phyloP scores from a whole-genome alignment of 192 early-diverging fungal genomes.

The Linnemannia hyalina region DNA sequence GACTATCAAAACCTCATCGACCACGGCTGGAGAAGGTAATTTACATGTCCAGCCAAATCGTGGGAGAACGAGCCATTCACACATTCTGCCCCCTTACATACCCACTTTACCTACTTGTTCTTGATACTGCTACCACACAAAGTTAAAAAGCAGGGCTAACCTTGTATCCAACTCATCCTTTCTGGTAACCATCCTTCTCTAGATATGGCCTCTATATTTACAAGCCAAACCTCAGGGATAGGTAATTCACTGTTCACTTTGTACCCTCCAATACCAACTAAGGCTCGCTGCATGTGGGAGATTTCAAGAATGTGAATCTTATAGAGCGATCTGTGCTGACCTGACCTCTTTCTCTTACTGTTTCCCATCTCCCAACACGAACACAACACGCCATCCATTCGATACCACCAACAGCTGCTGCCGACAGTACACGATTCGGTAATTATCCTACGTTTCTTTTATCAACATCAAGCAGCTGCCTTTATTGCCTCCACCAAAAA shows the following conservation, averaged over 20 bases:
- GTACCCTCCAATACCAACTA: slow-evolving; percentile 16
- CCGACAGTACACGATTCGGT: slow-evolving; percentile 80
- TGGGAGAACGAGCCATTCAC: not conserved
- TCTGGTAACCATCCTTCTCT: not conserved
- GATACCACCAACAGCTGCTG: slow-evolving; percentile 70
- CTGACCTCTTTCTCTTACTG: not conserved
- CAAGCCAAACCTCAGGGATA: slow-evolving; percentile 52
- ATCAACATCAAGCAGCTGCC: not conserved
- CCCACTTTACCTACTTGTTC: not conserved
- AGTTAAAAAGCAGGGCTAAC: not conserved
- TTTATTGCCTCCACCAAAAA: not conserved
- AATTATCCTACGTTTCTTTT: not conserved
- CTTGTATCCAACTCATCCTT: not conserved
- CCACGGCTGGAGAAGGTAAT: slow-evolving; percentile 48
- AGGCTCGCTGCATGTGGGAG: slow-evolving; percentile 13
- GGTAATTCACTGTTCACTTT: slow-evolving; percentile 13
- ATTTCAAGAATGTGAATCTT: not conserved
- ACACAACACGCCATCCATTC: not conserved
- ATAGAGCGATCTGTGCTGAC: not conserved
- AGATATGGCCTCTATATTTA: slow-evolving; percentile 53
- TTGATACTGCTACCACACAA: not conserved
- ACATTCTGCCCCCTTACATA: not conserved
- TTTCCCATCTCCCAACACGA: not conserved
- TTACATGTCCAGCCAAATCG: not conserved
- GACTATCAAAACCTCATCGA: slow-evolving; percentile 51